Percentiles rank a stretch among this genome's conserved stretches.
Evolutionary conservation across 805 yeast species (phyloP).

Genomic region (Isabelozyma rhagii): DNA sequence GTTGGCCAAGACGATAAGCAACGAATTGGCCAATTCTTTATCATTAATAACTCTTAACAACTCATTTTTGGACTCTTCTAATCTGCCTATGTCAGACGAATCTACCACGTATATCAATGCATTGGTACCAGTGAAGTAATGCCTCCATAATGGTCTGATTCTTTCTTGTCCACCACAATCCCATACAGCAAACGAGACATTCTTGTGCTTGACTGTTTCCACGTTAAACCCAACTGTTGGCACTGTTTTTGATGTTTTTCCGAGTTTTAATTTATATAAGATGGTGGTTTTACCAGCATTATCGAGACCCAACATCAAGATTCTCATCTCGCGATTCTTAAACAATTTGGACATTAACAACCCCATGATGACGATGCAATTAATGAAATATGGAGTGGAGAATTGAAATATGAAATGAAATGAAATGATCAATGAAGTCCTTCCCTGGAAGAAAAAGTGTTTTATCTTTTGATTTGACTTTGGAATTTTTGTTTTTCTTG

Average conservation of each 20-base stretch:
- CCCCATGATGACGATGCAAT: conserved; percentile 11
- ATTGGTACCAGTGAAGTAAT: conserved; percentile 89
- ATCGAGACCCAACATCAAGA: conserved; percentile 88
- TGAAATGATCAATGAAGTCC: not conserved
- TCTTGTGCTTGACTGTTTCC: conserved; percentile 78
- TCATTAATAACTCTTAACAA: conserved; percentile 75
- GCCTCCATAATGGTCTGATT: conserved; percentile 91
- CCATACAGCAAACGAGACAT: conserved; percentile 85
- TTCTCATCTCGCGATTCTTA: conserved; percentile 93
- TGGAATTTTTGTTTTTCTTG: not conserved
- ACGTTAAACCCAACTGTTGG: conserved; percentile 95
- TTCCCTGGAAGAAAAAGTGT: not conserved
- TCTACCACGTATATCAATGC: conserved; percentile 91
- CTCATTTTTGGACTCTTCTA: conserved; percentile 77
- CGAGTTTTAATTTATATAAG: conserved; percentile 75
- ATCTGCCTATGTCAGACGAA: conserved; percentile 66
- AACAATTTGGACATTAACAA: conserved; percentile 34
- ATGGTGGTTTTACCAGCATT: conserved; percentile 93
- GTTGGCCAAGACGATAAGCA: conserved; percentile 82
- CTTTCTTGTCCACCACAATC: conserved; percentile 96
- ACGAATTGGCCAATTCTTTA: conserved; percentile 77
- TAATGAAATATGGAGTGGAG: too few relatives aligned
- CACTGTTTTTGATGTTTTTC: conserved; percentile 71
- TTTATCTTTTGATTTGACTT: not conserved
- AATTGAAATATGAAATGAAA: not conserved